Evolutionary conservation across 371 early-diverging fungal genomes (phyloP).

Genomic region (Mortierella sp.): DNA sequence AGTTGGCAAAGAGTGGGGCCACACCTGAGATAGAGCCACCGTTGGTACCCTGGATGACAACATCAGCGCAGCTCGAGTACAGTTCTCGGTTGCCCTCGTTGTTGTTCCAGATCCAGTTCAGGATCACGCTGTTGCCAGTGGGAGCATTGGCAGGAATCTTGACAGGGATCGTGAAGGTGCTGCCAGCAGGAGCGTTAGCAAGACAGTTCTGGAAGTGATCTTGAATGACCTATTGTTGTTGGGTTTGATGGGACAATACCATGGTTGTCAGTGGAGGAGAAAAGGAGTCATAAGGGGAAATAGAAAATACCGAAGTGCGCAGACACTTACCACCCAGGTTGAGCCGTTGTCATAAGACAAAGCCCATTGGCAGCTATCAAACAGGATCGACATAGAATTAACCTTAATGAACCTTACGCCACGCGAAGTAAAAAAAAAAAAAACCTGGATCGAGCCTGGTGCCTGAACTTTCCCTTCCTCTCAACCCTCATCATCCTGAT

Average conservation of each 20-base stretch:
- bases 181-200: conserved; percentile 26
- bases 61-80: conserved; percentile 75
- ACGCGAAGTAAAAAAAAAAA: no score
- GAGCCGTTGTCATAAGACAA: conserved; percentile 69
- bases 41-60: conserved; percentile 57
- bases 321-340: conserved; percentile 65
- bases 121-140: conserved; percentile 54
- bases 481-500: no score
- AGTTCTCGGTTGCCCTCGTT: conserved; percentile 71
- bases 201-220: conserved; percentile 63
- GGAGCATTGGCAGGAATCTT: conserved; percentile 67
- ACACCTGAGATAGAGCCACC: conserved; percentile 60
- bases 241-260: neutral
- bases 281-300: neutral
- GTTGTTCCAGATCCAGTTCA: conserved; percentile 77
- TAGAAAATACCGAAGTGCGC: neutral
- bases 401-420: no score
- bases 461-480: no score
- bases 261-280: neutral
- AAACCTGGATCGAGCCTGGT: no score
- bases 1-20: conserved; percentile 62
- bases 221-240: conserved; percentile 56
- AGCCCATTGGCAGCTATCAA: conserved; percentile 67
- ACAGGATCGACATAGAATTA: no score
- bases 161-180: conserved; percentile 52